phyloP scores from a whole-genome alignment of 2,329 filamentous ascomycete species.

The Phaeosphaeriaceae sp. region DNA sequence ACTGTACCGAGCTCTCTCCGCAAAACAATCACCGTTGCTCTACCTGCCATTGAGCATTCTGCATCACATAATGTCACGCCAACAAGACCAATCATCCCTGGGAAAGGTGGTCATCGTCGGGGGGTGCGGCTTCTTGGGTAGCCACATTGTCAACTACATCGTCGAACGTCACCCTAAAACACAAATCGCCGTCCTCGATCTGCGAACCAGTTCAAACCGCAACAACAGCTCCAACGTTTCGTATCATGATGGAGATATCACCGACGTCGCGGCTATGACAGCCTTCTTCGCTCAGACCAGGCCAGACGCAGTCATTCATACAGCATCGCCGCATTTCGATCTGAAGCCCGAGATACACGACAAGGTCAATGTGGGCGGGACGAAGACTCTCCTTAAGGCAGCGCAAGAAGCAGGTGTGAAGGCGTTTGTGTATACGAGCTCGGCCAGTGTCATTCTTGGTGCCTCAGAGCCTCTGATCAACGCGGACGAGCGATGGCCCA shows the following conservation, averaged over 20 bases:
- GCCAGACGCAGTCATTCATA: constrained; percentile 59
- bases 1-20: constrained; percentile 23
- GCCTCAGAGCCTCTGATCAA: constrained; percentile 55
- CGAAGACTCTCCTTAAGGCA: constrained; percentile 55
- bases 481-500: constrained; percentile 57
- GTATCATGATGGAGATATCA: constrained; percentile 60
- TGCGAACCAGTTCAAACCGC: constrained; percentile 52
- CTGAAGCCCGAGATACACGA: constrained; percentile 51
- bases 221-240: constrained; percentile 50
- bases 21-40: constrained; percentile 13
- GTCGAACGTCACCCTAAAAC: constrained; percentile 49
- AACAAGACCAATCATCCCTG: constrained; percentile 39
- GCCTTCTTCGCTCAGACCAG: constrained; percentile 52
- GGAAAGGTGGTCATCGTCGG: constrained; percentile 58
- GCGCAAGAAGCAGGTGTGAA: constrained; percentile 58
- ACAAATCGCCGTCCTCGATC: constrained; percentile 56
- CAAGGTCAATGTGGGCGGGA: constrained; percentile 61
- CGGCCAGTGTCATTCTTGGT: constrained; percentile 58
- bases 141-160: constrained; percentile 59
- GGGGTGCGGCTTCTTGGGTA: constrained; percentile 60
- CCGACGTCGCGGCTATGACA: constrained; percentile 51
- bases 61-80: constrained; percentile 22
- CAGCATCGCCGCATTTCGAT: constrained; percentile 55
- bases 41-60: constrained; percentile 1
- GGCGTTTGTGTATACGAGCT: constrained; percentile 62